Conservation (phyloP, 2,329 filamentous ascomycete species). For the Aureobasidium subglaciale region DNA sequence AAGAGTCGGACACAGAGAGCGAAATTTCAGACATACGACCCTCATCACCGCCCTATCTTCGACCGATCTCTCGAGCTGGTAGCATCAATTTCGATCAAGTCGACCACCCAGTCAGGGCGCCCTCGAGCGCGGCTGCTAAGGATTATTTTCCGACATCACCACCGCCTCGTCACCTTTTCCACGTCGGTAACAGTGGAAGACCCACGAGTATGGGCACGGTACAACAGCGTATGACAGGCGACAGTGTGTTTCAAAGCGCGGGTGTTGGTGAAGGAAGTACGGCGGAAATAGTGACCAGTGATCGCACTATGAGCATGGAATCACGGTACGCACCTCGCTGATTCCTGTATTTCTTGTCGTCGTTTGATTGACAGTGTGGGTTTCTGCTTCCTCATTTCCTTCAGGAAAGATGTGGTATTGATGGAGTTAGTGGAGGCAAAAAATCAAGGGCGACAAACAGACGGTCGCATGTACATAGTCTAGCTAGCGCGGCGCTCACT, state of each 20-base stretch:
- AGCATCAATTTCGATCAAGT: constrained; percentile 15
- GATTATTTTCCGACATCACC: constrained; percentile 2
- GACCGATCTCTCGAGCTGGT: constrained; percentile 15
- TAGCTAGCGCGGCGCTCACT: constrained; percentile 4
- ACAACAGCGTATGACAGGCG: constrained; percentile 16
- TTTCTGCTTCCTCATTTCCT: not conserved
- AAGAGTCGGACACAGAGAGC: constrained; percentile 8
- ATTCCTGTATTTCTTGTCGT: not conserved
- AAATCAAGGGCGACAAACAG: not conserved
- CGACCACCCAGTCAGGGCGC: not conserved
- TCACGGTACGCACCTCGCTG: constrained; percentile 1
- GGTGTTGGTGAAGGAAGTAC: constrained; percentile 15
- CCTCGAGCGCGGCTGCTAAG: constrained; percentile 1
- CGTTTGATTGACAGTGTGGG: not conserved
- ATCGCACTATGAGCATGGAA: constrained; percentile 15
- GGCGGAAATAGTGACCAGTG: constrained; percentile 14
- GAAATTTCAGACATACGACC: not conserved
- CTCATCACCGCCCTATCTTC: constrained; percentile 14
- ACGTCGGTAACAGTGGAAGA: constrained; percentile 2
- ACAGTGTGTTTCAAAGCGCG: constrained; percentile 15
- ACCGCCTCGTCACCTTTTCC: constrained; percentile 1
- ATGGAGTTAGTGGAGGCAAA: constrained; percentile 1
- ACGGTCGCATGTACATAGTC: constrained; percentile 2
- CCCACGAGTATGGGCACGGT: constrained; percentile 17
- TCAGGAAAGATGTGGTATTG: not conserved